Conservation (phyloP, 768 basidiomycete species). For the Lanmaoa rubissima region DNA sequence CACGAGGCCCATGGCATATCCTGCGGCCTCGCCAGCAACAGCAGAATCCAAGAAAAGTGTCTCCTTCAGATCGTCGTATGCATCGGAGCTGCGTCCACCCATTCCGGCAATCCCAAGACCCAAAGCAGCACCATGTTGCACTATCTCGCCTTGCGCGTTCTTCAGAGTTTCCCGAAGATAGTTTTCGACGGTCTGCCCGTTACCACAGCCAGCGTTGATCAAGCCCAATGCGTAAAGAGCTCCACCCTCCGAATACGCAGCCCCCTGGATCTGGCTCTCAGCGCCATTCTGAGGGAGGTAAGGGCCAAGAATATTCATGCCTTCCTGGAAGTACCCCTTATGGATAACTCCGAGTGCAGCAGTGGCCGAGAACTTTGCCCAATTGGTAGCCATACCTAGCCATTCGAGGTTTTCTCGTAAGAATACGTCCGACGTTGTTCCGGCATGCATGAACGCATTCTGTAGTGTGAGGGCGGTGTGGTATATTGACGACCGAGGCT, state of each 20-base stretch:
- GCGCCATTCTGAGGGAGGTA: slow-evolving; percentile 82
- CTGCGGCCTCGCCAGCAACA: slow-evolving; percentile 92
- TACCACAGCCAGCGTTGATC: slow-evolving; percentile 90
- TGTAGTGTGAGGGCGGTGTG: slow-evolving; percentile 95
- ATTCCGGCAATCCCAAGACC: slow-evolving; percentile 96
- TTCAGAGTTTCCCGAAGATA: slow-evolving; percentile 82
- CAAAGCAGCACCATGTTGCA: slow-evolving; percentile 95
- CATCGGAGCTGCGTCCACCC: slow-evolving; percentile 84
- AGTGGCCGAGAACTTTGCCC: slow-evolving; percentile 98
- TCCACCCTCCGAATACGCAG: slow-evolving; percentile 92
- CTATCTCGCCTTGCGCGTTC: slow-evolving; percentile 74
- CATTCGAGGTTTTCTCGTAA: slow-evolving; percentile 95
- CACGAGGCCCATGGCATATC: slow-evolving; percentile 96
- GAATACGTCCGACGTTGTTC: slow-evolving; percentile 93
- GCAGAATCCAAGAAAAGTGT: slow-evolving; percentile 93
- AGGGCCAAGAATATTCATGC: slow-evolving; percentile 87
- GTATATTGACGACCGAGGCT: slow-evolving; percentile 93
- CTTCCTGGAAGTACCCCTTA: slow-evolving; percentile 93
- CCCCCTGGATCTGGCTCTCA: slow-evolving; percentile 74
- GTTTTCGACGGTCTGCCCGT: slow-evolving; percentile 59
- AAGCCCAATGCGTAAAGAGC: slow-evolving; percentile 93
- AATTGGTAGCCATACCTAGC: slow-evolving; percentile 92
- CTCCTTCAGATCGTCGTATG: slow-evolving; percentile 90
- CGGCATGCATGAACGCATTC: slow-evolving; percentile 98
- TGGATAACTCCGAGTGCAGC: slow-evolving; percentile 97